phyloP scores from a whole-genome alignment of 306 rosid genomes.

The Cicer chorassanicum region DNA sequence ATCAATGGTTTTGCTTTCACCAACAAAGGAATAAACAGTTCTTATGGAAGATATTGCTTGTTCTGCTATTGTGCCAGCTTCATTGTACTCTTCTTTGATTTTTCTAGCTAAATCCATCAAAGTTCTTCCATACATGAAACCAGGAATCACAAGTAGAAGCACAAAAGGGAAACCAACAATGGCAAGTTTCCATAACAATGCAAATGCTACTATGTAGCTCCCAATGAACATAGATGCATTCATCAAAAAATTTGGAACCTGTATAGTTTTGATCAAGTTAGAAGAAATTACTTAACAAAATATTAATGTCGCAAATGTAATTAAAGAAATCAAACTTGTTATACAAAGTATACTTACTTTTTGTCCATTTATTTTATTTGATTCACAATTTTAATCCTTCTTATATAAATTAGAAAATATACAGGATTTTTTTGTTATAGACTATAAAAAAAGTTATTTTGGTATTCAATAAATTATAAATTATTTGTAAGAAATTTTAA shows the following conservation, averaged over 20 bases:
- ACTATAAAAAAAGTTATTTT: too few species aligned
- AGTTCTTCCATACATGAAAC: slow-evolving; percentile 80
- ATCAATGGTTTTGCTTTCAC: slow-evolving; percentile 68
- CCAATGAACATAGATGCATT: slow-evolving; percentile 67
- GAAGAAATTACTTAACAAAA: neutral
- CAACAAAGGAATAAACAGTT: slow-evolving; percentile 84
- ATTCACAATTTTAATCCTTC: too few species aligned
- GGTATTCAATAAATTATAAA: too few species aligned
- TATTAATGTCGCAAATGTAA: neutral
- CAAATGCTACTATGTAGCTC: slow-evolving; percentile 74
- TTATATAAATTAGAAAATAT: too few species aligned
- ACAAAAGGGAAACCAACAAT: slow-evolving; percentile 81
- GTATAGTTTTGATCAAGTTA: neutral
- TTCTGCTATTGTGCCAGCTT: slow-evolving; percentile 78
- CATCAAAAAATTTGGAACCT: slow-evolving; percentile 86
- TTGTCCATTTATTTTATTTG: too few species aligned
- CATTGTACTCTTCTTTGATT: slow-evolving; percentile 70
- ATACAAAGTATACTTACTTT: too few species aligned
- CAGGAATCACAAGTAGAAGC: slow-evolving; percentile 76
- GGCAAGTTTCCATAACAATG: slow-evolving; percentile 75
- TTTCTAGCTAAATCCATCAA: slow-evolving; percentile 70
- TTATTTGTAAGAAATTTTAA: too few species aligned
- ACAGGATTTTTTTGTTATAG: too few species aligned
- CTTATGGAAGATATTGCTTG: slow-evolving; percentile 85
- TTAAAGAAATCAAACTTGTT: neutral